These are phyloP conservation scores for Lycium barbarum DNA, from an alignment of 257 asterid species.

Conservation along the genomic window DNA sequence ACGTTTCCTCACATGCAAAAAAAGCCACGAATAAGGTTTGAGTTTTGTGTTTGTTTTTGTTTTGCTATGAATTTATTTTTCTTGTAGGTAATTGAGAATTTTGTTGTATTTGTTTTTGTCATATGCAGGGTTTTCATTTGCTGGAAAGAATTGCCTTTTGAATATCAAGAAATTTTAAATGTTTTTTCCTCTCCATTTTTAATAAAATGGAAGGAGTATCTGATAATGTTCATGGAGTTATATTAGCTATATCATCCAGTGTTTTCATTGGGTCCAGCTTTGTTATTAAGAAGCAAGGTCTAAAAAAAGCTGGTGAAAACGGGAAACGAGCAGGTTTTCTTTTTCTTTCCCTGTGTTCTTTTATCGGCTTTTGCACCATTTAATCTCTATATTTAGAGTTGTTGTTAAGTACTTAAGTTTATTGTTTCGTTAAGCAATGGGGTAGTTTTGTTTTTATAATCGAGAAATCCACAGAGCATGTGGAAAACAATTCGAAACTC, in stretches of 20 bases:
- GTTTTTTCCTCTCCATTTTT: slow-evolving; percentile 32
- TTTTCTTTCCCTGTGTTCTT: background rate
- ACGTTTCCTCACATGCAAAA: background rate
- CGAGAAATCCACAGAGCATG: no score
- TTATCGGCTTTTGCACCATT: background rate
- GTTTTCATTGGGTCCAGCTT: slow-evolving; percentile 50
- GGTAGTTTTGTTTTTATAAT: no score
- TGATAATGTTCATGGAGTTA: slow-evolving; percentile 45
- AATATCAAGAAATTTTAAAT: background rate
- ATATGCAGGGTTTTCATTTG: slow-evolving; percentile 2
- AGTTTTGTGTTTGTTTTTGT: background rate
- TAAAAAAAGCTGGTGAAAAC: slow-evolving; percentile 41
- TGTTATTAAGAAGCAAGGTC: slow-evolving; percentile 49
- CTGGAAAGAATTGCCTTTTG: background rate
- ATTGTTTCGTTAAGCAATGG: no score
- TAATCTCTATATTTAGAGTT: no score
- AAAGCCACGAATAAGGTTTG: slow-evolving; percentile 17
- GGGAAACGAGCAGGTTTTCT: slow-evolving; percentile 45
- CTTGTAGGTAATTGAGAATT: background rate
- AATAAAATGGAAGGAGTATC: slow-evolving; percentile 44
- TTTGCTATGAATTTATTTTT: background rate
- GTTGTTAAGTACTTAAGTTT: no score
- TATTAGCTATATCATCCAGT: slow-evolving; percentile 48
- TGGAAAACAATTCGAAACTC: background rate
- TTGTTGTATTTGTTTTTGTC: background rate